A percentile compares a stretch with the other conserved stretches of the same genome.
phyloP scores from a whole-genome alignment of 1,139 yeast genomes.

The Candida pseudoviswanathii region DNA sequence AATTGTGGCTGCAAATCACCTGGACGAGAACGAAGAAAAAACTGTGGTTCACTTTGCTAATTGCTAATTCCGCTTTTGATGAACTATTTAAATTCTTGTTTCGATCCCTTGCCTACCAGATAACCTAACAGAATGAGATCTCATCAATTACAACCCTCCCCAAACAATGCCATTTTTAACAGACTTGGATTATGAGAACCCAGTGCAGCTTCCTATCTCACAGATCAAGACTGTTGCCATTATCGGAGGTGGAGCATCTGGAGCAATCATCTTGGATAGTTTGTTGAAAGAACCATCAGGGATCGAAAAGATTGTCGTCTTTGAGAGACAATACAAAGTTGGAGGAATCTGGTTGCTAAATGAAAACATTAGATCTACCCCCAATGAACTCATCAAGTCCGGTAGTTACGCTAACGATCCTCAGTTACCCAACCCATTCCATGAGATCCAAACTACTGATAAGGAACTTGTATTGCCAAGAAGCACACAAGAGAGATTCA shows the following conservation, averaged over 20 bases:
- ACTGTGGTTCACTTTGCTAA: not conserved
- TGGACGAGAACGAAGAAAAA: not conserved
- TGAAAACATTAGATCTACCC: conserved; percentile 22
- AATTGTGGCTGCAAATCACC: conserved; percentile 11
- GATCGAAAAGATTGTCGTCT: conserved; percentile 26
- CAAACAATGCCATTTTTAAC: conserved; percentile 15
- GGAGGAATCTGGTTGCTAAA: conserved; percentile 41
- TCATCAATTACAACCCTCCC: not conserved
- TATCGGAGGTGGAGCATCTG: conserved; percentile 58
- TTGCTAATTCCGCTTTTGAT: not conserved
- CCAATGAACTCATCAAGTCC: conserved; percentile 25
- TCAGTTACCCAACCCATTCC: conserved; percentile 33
- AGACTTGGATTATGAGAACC: conserved; percentile 13
- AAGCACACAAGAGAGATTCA: conserved; percentile 25
- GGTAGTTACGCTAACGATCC: conserved; percentile 32
- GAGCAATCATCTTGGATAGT: conserved; percentile 45
- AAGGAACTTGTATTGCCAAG: conserved; percentile 14
- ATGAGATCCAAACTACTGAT: conserved; percentile 6
- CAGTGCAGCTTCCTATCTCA: conserved; percentile 12
- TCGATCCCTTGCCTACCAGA: not conserved
- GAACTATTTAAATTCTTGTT: not conserved
- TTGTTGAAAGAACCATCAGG: conserved; percentile 31
- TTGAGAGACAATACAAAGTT: conserved; percentile 29
- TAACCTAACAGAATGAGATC: not conserved
- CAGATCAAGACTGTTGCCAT: conserved; percentile 40